Evolutionary conservation across 345 rosid species (phyloP), one percentile per base, ranked within the genome.

Genomic region (Gossypium thurberi): DNA sequence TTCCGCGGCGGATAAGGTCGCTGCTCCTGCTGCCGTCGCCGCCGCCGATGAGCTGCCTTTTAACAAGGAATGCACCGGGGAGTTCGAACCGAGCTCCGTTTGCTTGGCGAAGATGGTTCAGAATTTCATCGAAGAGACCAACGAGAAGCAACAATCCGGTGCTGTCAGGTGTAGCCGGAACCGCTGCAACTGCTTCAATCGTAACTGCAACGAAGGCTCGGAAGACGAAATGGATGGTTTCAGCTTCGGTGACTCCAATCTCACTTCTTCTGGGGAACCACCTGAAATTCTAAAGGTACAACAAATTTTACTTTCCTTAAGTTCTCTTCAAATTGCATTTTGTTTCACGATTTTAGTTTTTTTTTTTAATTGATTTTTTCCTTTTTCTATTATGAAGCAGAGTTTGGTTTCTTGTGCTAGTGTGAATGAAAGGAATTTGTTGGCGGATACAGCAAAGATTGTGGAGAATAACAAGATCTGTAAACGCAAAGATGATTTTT

Each of bases 381-480:
- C 40, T 33, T 33, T 33, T 33, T 33, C 40, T 20, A 14, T 14
- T 9, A 17, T 50, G 15, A 17, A 69, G 55, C 83, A 94, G 98
- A 82, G 84, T 63, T 80, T 94, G 90, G 94, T 84, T 25, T 80
- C 76, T 6, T 94, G 91, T 69, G 76, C 80, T 11, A 83, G 88
- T 50, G 74, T 80, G 2, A 10, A 21, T 7, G 98, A 66, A 66
- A 23, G 87, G 83, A 91, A 83, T 71, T 69, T 95, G 44, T 71
- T 86, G 1, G 90, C 87, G 6, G 87, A 95, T 74, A 79, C 82
- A 46, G 84, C 94, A 15, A 91, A 81, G 84, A 84, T 91, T 53
- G 87, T 87, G 55, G 98, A 95, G 75, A 87, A 86, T 75, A 86
- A 85, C 81, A 88, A 86, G 84, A 82, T 62, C 75, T 77, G 78